Evolutionary conservation across 1,139 yeast genomes (phyloP), one percentile per base, ranked within the genome.

Genomic region (Magnusiomyces magnusii): DNA sequence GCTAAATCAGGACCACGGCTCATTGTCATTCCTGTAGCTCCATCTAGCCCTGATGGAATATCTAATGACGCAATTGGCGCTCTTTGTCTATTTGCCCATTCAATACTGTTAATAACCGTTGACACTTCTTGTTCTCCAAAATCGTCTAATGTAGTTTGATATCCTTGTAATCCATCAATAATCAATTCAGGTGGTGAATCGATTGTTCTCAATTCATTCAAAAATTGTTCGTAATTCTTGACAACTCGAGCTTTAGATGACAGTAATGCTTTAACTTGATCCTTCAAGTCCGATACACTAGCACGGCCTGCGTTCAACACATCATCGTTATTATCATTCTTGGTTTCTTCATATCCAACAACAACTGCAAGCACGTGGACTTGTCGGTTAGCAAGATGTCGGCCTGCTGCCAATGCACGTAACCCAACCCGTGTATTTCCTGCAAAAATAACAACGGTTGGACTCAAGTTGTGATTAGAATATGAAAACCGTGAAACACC

Each of bases 141-240:
- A 59, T 76, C 79, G 61, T 78, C 81, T 57, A 89, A 72, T 61
- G 83, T 87, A 53, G 83, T 82, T 66, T 88, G 95, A 64, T 83
- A 87, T 1, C 96, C 96, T 71, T 88, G 91, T 64, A 90, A 76
- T 0, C 91, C 95, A 70, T 90, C 97, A 39, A 90, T 69, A 17
- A 90, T 80, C 58, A 90, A 75, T 68, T 89, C 96, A 21, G 86
- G 83, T 0, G 96, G 96, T 0, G 90, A 82, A 56, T 86, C 87
- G 54, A 84, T 74, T 61, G 80, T 80, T 21, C 68, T 60, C 7
- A 77, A 68, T 19, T 75, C 67, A 19, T 73, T 73, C 19, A 69
- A 67, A 55, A 81, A 63, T 54, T 70, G 69, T 3, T 70, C 72
- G 53, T 76, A 65, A 13, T 71, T 70, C n/a, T 74, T 71, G 15